Evolutionary conservation across 352 stramenopile genomes (phyloP).

Genomic region (Phytopythium boreale): DNA sequence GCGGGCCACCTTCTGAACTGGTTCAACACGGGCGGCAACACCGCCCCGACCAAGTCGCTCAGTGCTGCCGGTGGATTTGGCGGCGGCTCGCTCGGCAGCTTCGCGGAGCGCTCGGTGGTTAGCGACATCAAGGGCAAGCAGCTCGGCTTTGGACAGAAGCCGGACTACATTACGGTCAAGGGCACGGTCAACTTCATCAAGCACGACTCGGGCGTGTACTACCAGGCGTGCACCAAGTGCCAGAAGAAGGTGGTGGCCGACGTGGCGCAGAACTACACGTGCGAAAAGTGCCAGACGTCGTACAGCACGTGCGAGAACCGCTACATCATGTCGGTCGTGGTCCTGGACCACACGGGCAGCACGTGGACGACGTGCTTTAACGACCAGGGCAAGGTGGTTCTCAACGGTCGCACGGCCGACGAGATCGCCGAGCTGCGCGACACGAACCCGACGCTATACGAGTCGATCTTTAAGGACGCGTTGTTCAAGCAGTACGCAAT

Average conservation of each 20-base stretch:
- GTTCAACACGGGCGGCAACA: slow-evolving; percentile 75
- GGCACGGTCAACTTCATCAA: slow-evolving; percentile 97
- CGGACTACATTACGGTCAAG: slow-evolving; percentile 96
- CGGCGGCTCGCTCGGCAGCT: slow-evolving; percentile 69
- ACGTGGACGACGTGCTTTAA: slow-evolving; percentile 98
- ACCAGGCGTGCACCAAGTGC: slow-evolving; percentile 86
- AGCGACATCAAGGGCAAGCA: slow-evolving; percentile 94
- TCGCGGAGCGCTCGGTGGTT: slow-evolving; percentile 88
- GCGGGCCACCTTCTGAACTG: slow-evolving; percentile 80
- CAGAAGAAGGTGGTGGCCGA: slow-evolving; percentile 92
- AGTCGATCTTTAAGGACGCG: slow-evolving; percentile 92
- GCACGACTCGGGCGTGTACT: slow-evolving; percentile 89
- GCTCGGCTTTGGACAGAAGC: slow-evolving; percentile 94
- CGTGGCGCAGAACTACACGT: slow-evolving; percentile 94
- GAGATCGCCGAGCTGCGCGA: slow-evolving; percentile 88
- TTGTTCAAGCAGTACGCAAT: slow-evolving; percentile 90
- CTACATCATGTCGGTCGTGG: slow-evolving; percentile 94
- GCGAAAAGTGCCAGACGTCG: slow-evolving; percentile 96
- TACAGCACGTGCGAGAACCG: slow-evolving; percentile 92
- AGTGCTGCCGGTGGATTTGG: slow-evolving; percentile 74
- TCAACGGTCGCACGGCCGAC: slow-evolving; percentile 91
- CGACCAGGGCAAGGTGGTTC: slow-evolving; percentile 93
- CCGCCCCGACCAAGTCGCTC: slow-evolving; percentile 72
- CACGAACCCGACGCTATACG: slow-evolving; percentile 87
- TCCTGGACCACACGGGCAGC: slow-evolving; percentile 92